Evolutionary conservation across 495 filamentous ascomycete genomes (phyloP), one percentile per base, ranked within the genome.

Genomic region (Talaromyces stipitatus): DNA sequence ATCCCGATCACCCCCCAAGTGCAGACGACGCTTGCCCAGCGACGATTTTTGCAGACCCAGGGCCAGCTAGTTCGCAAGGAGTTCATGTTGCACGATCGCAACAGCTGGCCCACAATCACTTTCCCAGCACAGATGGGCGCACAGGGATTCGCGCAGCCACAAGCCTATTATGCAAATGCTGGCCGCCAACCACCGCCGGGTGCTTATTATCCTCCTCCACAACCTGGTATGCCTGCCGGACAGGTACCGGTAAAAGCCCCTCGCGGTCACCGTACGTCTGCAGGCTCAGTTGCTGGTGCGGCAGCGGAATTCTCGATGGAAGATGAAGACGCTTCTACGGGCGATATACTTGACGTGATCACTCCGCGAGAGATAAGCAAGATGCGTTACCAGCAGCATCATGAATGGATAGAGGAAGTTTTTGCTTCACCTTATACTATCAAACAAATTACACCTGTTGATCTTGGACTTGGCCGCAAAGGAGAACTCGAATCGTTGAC

Each of bases 361-460:
- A 92, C 87, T 0, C 91, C 92, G 16, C 85, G 91, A 6, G 94
- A 97, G 58, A 85, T 97, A 61, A 92, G 89, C 62, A 75, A 85
- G 59, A 81, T 83, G 62, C 78, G 94, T 47, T 98, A 95, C 66
- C 86, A 84, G 60, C 94, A 96, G 63, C 94, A 98, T 64, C 94
- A 97, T 61, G 91, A 96, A 69, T 97, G 92, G 94, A 95, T 97
- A 88, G 94, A 96, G 64, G 92, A 98, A 71, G 84, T 98, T n/a
- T 78, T 96, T 46, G 86, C 86, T 2, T 96, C 91, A 0, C 89
- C 91, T 0, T 96, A 92, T 61, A 75, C 85, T 16, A 88, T 89
- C 56, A 77, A 78, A 22, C 87, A 94, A 61, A 92, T 98, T 47
- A 82, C 84, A n/a, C 89, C 91, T 4, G 81, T 90, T 2, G 91